Conservation (phyloP, 2,329 filamentous ascomycete genomes). For the Epichloe hybrida region DNA sequence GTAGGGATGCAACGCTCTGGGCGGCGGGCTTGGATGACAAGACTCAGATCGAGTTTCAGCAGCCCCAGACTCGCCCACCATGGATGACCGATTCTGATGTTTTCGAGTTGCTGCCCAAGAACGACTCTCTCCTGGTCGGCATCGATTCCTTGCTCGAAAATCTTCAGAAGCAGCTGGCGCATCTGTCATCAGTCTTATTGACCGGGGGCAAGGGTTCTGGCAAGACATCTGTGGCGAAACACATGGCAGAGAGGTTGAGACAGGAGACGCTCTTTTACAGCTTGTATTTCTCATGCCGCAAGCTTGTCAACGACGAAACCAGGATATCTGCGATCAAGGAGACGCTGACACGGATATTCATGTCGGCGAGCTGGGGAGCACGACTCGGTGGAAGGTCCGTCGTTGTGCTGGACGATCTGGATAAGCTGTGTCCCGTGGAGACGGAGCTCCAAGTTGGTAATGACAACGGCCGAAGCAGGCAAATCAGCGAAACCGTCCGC, state of each 20-base stretch:
- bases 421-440: constrained; percentile 84
- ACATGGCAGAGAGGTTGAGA: constrained; percentile 61
- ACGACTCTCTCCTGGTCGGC: constrained; percentile 57
- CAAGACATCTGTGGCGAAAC: constrained; percentile 69
- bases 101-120: constrained; percentile 42
- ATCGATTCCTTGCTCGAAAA: constrained; percentile 66
- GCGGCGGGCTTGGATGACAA: constrained; percentile 64
- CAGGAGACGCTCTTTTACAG: constrained; percentile 65
- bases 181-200: constrained; percentile 78
- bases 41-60: constrained; percentile 60
- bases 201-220: constrained; percentile 83
- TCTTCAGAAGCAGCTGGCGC: constrained; percentile 61
- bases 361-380: constrained; percentile 82
- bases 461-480: constrained; percentile 82
- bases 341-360: constrained; percentile 69
- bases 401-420: constrained; percentile 83
- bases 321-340: constrained; percentile 85
- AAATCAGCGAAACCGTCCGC: constrained; percentile 81
- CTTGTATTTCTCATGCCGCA: constrained; percentile 75
- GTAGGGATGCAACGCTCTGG: constrained; percentile 49
- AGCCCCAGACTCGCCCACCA: constrained; percentile 53
- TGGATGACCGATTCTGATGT: constrained; percentile 32
- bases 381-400: constrained; percentile 70
- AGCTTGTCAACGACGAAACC: constrained; percentile 81
- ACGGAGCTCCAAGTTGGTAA: constrained; percentile 89